Conservation (phyloP, 345 rosid species). For the Ceriops decandra region DNA sequence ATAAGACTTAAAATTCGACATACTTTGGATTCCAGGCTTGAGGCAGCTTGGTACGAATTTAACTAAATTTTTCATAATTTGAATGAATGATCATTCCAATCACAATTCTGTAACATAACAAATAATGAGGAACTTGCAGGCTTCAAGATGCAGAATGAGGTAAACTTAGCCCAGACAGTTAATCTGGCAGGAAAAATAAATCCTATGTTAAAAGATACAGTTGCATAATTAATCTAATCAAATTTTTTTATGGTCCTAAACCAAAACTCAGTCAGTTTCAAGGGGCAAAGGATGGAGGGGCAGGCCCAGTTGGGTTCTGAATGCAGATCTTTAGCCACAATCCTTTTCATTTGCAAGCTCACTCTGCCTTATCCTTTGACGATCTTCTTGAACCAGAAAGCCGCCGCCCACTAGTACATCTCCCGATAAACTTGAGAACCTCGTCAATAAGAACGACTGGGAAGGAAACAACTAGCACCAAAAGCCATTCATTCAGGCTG, state of each 20-base stretch:
- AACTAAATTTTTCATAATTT: too few relatives aligned
- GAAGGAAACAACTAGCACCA: constrained; percentile 67
- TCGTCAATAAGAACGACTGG: constrained; percentile 89
- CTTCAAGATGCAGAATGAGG: not conserved
- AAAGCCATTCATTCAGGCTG: constrained; percentile 79
- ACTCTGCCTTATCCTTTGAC: constrained; percentile 60
- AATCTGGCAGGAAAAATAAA: not conserved
- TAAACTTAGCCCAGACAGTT: not conserved
- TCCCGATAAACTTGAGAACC: constrained; percentile 74
- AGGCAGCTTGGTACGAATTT: too few relatives aligned
- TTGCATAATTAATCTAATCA: constrained; percentile 11
- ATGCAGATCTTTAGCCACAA: not conserved
- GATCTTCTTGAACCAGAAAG: constrained; percentile 29
- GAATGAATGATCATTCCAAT: too few relatives aligned
- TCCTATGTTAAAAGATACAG: not conserved
- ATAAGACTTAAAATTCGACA: too few relatives aligned
- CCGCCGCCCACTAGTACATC: constrained; percentile 46
- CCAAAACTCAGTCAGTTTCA: not conserved
- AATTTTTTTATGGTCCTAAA: constrained; percentile 2
- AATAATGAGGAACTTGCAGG: not conserved
- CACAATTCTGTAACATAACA: too few relatives aligned
- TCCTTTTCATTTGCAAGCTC: not conserved
- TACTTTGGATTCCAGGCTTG: too few relatives aligned
- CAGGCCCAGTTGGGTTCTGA: not conserved
- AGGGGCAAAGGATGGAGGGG: not conserved